Base-by-base conservation (phyloP, 495 filamentous ascomycete species). In the Tricharina praecox region DNA sequence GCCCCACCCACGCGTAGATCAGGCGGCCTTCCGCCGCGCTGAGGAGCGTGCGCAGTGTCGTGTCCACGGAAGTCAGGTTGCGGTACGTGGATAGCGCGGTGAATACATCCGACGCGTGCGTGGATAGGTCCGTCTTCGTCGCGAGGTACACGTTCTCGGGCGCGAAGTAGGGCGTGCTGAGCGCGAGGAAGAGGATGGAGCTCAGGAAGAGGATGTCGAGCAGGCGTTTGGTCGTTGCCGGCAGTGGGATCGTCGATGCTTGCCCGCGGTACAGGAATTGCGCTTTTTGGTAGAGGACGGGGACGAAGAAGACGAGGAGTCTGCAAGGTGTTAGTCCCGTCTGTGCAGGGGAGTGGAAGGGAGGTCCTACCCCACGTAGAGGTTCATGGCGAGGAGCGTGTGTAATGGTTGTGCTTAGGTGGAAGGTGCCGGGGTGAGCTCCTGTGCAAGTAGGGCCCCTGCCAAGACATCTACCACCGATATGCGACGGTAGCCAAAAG, bases 111-210 rank as follows among this genome's bases (percentile, higher is more conserved):
- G 93, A 82, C 26, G 72, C 77, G 11, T 82, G 77, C 33, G 82
- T 94, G 53, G 85, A 84, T 11, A 94, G 70, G 20, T 87, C 82
- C 36, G 82, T 87, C 20, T 75, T 68, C 3, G 90, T 95, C 9
- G 69, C 58, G 20, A 58, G 50, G 74, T 95, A 94, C 63, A 95
- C 68, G 64, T 93, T 94, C 48, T 80, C 74, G 1, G 85, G 79
- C 21, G 75, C 64, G 64, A 85, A 79, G 59, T 61, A 36, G 2
- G 84, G 84, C 13, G 92, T 67, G 33, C 79, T 77, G 39, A 68
- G 67, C 33, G 75, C 50, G 50, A 85, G 62, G 63, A 78, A 73
- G 56, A 77, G 48, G 53, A 72, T 45, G 33, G 71, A 64, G 45
- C 69, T 55, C 49, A 70, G 50, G 61, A 74, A 70, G 60, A 90